These are phyloP conservation scores for Blastomyces parvus DNA, from an alignment of 2,329 filamentous ascomycete genomes.

Conservation along the genomic window DNA sequence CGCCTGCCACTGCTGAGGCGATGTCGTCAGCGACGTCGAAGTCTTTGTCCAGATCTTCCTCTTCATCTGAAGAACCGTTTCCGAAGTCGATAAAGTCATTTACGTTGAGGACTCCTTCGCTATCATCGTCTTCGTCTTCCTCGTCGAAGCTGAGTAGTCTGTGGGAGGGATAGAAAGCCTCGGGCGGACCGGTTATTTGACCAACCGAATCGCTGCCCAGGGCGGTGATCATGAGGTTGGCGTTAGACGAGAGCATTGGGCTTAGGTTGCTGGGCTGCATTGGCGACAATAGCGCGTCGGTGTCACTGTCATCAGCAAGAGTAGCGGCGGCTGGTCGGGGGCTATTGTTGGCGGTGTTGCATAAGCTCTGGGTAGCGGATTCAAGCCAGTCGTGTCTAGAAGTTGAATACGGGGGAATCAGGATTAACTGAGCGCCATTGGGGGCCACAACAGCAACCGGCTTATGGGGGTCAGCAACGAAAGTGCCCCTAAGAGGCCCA, in stretches of 20 bases:
- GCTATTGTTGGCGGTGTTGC: constrained; percentile 36
- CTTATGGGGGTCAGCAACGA: constrained; percentile 40
- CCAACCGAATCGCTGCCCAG: constrained; percentile 48
- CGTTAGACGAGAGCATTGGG: constrained; percentile 57
- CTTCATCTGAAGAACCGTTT: constrained; percentile 50
- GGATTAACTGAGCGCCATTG: constrained; percentile 40
- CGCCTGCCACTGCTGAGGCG: constrained; percentile 39
- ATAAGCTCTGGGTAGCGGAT: constrained; percentile 33
- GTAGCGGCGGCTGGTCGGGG: constrained; percentile 33
- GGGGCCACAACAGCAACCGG: constrained; percentile 40
- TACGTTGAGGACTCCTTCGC: constrained; percentile 52
- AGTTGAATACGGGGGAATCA: constrained; percentile 40
- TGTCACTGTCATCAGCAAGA: constrained; percentile 37
- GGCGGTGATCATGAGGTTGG: constrained; percentile 70
- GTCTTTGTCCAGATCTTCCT: constrained; percentile 43
- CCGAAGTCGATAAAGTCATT: constrained; percentile 65
- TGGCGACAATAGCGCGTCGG: constrained; percentile 33
- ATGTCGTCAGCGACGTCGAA: constrained; percentile 39
- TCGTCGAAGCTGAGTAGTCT: constrained; percentile 47
- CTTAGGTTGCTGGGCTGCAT: constrained; percentile 28
- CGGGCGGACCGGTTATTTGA: constrained; percentile 61
- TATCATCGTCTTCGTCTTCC: constrained; percentile 57
- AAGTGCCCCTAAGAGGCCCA: constrained; percentile 40
- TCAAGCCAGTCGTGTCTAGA: constrained; percentile 39
- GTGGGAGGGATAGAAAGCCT: constrained; percentile 64